Evolutionary conservation across 495 filamentous ascomycete species (phyloP), one percentile per base, ranked within the genome.

Genomic region (Hyaloscypha bicolor): DNA sequence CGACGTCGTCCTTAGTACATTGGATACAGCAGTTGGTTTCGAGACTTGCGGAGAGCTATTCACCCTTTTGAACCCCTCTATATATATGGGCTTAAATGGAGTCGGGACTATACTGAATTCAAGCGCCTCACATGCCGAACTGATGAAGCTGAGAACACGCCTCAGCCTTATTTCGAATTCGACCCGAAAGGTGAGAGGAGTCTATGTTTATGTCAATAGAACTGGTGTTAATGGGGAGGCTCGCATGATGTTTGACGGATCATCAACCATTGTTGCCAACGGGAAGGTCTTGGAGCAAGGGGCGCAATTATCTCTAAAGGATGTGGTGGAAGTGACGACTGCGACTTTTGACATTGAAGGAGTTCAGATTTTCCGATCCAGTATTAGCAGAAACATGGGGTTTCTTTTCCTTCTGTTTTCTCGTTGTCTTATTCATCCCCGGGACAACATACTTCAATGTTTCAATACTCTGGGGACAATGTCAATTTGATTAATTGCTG

Each of bases 311-410:
- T 87, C 82, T 8, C 76, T 97, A 19, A 84, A 87, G 31, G 93
- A 95, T 66, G 90, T 95, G n/a, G 93, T 95, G n/a, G 93, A 96
- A 72, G 91, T 96, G 14, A 78, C 92, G 39, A 91, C 88, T 3
- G 93, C 93, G 9, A 93, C 90, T 3, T 82, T 94, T 4, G 93
- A 96, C 66, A 82, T 97, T 4, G 91, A 94, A 72, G 88, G 92
- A 64, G 90, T 94, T 5, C 74, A 89, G 21, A 75, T 77, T 2
- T 86, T 79, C 65, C 79, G 91, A 2, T 82, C 75, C 29, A 68
- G 81, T 3, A 79, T 83, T 32, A 83, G 79, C 12, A 48, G 42
- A 48, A 48, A 48, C 3, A 6, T 48, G 16, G 35, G 35, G 2
- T 25, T 25, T 25, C 25, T 25, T 25, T 37, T 37, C 8, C 12